phyloP scores from a whole-genome alignment of 2,329 filamentous ascomycete genomes.

The Stemphylium lycopersici region DNA sequence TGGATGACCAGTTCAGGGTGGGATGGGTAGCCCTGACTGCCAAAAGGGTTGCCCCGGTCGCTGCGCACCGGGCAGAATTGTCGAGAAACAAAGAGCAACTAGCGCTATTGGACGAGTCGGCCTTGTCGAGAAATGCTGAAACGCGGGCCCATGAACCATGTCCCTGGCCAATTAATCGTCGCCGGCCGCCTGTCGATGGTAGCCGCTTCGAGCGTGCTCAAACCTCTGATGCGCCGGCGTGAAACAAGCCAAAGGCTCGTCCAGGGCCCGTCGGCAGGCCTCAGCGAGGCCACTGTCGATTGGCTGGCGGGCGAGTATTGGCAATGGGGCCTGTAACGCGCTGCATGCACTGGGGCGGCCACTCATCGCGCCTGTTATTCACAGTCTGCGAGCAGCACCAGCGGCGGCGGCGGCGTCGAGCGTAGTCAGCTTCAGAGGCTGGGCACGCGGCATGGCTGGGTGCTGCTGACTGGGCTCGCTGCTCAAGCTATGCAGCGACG shows the following conservation, averaged over 20 bases:
- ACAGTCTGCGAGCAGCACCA: too few relatives aligned
- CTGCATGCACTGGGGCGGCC: slow-evolving; percentile 5
- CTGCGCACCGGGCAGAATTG: background rate
- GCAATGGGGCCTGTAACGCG: slow-evolving; percentile 34
- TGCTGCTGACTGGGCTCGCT: too few relatives aligned
- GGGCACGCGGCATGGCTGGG: too few relatives aligned
- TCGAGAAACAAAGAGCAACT: background rate
- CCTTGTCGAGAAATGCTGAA: slow-evolving; percentile 16
- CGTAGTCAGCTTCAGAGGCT: too few relatives aligned
- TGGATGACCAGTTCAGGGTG: background rate
- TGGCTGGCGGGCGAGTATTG: slow-evolving; percentile 36
- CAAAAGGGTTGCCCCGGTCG: background rate
- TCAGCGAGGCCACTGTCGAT: slow-evolving; percentile 24
- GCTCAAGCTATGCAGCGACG: too few relatives aligned
- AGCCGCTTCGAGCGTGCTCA: slow-evolving; percentile 35
- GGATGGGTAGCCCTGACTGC: too few relatives aligned
- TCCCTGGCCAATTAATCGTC: slow-evolving; percentile 20
- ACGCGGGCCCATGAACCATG: slow-evolving; percentile 25
- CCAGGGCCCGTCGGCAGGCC: slow-evolving; percentile 24
- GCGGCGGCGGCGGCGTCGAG: too few relatives aligned
- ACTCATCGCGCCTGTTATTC: too few relatives aligned
- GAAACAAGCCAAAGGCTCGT: slow-evolving; percentile 36
- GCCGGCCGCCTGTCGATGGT: slow-evolving; percentile 10
- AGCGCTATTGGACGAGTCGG: slow-evolving; percentile 3
- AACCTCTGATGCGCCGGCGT: slow-evolving; percentile 33